Conservation (phyloP, 169 alveolate genomes). For the Plasmodium inui region DNA sequence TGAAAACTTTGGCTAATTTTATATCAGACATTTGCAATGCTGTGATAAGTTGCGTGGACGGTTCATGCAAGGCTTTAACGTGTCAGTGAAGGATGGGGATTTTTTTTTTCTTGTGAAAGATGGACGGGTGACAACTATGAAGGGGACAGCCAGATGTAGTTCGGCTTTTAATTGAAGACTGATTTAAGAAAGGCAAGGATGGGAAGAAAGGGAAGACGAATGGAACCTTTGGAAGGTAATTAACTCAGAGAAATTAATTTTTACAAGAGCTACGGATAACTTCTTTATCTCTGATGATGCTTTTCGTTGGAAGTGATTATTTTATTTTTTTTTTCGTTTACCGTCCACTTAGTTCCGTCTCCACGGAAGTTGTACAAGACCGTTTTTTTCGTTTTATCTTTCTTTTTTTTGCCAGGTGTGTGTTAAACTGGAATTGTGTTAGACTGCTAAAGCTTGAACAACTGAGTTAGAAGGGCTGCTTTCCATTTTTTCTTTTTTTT, state of each 20-base stretch:
- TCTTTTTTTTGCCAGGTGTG: not conserved
- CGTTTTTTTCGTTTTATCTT: not conserved
- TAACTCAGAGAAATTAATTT: not conserved
- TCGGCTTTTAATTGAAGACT: not conserved
- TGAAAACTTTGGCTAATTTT: slow-evolving; percentile 58
- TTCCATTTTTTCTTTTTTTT: not conserved
- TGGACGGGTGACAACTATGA: not conserved
- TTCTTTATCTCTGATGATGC: not conserved
- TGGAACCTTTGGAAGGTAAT: not conserved
- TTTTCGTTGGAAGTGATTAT: not conserved
- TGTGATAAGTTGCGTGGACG: slow-evolving; percentile 65
- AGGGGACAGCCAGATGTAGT: not conserved
- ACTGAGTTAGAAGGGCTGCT: not conserved
- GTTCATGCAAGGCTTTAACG: slow-evolving; percentile 56
- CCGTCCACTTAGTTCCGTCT: not conserved
- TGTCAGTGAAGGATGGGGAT: slow-evolving; percentile 23
- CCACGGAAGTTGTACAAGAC: not conserved
- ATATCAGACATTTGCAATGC: slow-evolving; percentile 68
- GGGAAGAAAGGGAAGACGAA: not conserved
- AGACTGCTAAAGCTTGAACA: not conserved
- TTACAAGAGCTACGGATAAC: not conserved
- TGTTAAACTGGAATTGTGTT: not conserved
- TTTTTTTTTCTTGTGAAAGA: not conserved
- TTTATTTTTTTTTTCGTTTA: not conserved
- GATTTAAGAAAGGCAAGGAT: not conserved